These are phyloP conservation scores for Torulaspora indica DNA, from an alignment of 805 yeast genomes.

Conservation along the genomic window DNA sequence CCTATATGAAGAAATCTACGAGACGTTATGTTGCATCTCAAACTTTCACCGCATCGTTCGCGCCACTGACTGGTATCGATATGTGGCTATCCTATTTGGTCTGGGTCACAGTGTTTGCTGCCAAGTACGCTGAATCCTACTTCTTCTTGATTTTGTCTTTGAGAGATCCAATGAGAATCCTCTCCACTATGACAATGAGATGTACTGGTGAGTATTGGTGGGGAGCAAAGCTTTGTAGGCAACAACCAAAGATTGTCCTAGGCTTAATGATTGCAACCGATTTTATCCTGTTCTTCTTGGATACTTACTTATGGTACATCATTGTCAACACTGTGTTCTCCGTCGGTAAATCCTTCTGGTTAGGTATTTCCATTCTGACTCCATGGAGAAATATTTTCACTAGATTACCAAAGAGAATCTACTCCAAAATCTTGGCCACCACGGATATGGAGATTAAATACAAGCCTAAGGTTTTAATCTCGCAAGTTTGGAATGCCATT, in stretches of 20 bases:
- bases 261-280: conserved; percentile 93
- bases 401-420: conserved; percentile 97
- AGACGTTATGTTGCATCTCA: conserved; percentile 90
- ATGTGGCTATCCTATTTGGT: conserved; percentile 94
- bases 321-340: conserved; percentile 91
- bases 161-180: conserved; percentile 90
- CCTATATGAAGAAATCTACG: conserved; percentile 79
- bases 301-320: conserved; percentile 98
- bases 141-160: conserved; percentile 82
- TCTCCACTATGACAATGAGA: conserved; percentile 82
- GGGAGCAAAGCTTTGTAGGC: conserved; percentile 64
- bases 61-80: conserved; percentile 76
- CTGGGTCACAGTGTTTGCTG: conserved; percentile 85
- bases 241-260: conserved; percentile 83
- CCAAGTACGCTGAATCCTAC: conserved; percentile 87
- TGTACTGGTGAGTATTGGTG: conserved; percentile 95
- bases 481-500: conserved; percentile 99
- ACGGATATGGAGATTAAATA: conserved; percentile 99
- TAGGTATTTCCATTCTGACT: conserved; percentile 97
- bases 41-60: conserved; percentile 90
- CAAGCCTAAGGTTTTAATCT: conserved; percentile 95
- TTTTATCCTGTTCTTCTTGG: conserved; percentile 92
- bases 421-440: conserved; percentile 95
- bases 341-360: conserved; percentile 94
- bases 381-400: conserved; percentile 99